Evolutionary conservation across 805 yeast species (phyloP), one percentile per base, ranked within the genome.

Genomic region (Ascoidea tarda): DNA sequence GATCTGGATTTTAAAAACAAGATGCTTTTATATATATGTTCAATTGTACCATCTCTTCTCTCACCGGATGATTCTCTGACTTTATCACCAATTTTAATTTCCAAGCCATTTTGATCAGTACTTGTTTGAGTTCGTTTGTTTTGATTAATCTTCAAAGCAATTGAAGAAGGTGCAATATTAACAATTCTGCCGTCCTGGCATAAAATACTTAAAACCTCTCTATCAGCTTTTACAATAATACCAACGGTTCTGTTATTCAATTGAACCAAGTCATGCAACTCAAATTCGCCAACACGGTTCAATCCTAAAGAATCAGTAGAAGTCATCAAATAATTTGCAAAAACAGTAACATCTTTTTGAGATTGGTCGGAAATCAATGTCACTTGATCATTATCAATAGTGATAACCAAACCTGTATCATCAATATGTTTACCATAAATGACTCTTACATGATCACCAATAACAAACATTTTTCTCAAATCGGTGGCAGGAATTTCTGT

Each of bases 361-460:
- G 96, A 82, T 67, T 89, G 89, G 64, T 93, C 96, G 50, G 95
- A 84, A 59, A 93, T 79, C 58, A 93, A 75, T 0, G 95, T 87
- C 32, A 90, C 97, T 55, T 88, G 87, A 63, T 90, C 96, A 50
- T 83, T 86, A 51, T 78, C 77, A 31, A 87, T 79, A 59, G 81
- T 76, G 47, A 93, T 89, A 50, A 93, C 96, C 70, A 93, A 76
- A 70, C 99, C 99, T 44, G 96, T 88, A 63, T 90, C 96, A 62
- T 91, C 96, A 51, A 81, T 74, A 66, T 87, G 95, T 62, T 86
- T 88, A 64, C 99, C 99, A 63, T 82, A 87, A 46, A 86, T 77
- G 38, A 91, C 93, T 54, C 95, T 82, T 28, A 93, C 96, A 66
- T 93, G 97, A 66, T 91, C 98, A 74, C 99, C 99, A 47, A 87